Evolutionary conservation across 495 filamentous ascomycete genomes (phyloP), one percentile per base, ranked within the genome.

Genomic region (Gamarada debralockiae): DNA sequence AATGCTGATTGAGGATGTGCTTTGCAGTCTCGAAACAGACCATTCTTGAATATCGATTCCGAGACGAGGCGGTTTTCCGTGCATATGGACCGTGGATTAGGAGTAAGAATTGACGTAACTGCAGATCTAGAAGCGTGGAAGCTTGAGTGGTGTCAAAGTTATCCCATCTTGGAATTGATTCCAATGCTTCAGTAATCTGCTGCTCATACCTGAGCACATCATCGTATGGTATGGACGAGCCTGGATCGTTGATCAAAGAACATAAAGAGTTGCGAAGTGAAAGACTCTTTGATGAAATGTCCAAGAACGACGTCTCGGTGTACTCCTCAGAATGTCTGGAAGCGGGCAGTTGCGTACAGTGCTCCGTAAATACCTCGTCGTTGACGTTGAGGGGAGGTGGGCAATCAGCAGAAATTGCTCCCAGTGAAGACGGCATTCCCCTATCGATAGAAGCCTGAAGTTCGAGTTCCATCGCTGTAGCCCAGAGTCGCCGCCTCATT

Each of bases 161-260:
- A 27, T 10, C 13, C 22, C 25, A 33, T 31, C 29, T 3, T n/a
- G 43, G 43, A 8, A 46, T 27, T 31, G 22, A 8, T 8, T 46
- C 24, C 3, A 46, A 22, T 33, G 8, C 24, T n/a, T 46, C 25
- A 17, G 9, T 29, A 7, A 46, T 46, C 43, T 29, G 43, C 24
- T 46, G 23, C 17, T 46, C 43, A 31, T 46, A 46, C 14, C 29
- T 25, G 2, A 46, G 43, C n/a, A 46, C 43, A n/a, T 46, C 21
- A 22, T 46, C 13, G n/a, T 29, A 46, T n/a, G 8, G 8, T 15
- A 46, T n/a, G 25, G 14, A 13, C 2, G 43, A 46, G 43, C 43
- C 13, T 22, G 25, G 43, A 46, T 46, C 43, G 18, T 46, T 46
- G 23, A 27, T 18, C 24, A 46, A 18, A 27, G 43, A 46, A 33